A percentile compares a stretch with the other conserved stretches of the same genome.
Evolutionary conservation across 768 basidiomycete species (phyloP).

Genomic region (Lyophyllum semitale): DNA sequence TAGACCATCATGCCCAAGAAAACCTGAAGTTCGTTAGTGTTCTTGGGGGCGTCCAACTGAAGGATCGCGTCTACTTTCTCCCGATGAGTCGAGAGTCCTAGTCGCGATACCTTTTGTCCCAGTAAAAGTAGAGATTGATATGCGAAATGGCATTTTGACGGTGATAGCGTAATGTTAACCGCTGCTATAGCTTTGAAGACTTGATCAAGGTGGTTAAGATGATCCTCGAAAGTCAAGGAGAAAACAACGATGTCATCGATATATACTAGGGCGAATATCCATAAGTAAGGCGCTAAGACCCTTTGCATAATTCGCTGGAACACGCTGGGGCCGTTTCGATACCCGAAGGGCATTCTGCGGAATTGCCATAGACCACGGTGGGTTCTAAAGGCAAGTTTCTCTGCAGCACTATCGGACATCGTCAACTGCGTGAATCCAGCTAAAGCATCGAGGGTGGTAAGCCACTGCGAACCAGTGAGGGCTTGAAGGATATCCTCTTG

Average conservation of each 20-base stretch:
- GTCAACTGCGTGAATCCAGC: too few species aligned
- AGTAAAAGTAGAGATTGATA: constrained; percentile 34
- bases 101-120: too few species aligned
- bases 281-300: not conserved
- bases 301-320: constrained; percentile 1
- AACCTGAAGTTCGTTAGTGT: too few species aligned
- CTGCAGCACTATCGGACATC: too few species aligned
- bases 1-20: too few species aligned
- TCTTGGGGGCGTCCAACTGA: too few species aligned
- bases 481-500: not conserved
- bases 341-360: not conserved
- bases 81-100: too few species aligned
- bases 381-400: not conserved
- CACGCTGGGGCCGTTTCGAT: not conserved
- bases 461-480: not conserved
- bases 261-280: too few species aligned
- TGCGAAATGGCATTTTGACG: constrained; percentile 33
- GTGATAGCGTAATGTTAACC: constrained; percentile 33
- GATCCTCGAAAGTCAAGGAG: constrained; percentile 27
- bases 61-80: too few species aligned
- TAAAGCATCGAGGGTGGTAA: too few species aligned
- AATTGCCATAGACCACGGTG: constrained; percentile 2
- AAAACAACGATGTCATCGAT: constrained; percentile 24
- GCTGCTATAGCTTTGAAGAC: constrained; percentile 30
- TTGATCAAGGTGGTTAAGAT: constrained; percentile 28